phyloP scores from a whole-genome alignment of 2,329 filamentous ascomycete genomes.

The Paecilomyces sp. region DNA sequence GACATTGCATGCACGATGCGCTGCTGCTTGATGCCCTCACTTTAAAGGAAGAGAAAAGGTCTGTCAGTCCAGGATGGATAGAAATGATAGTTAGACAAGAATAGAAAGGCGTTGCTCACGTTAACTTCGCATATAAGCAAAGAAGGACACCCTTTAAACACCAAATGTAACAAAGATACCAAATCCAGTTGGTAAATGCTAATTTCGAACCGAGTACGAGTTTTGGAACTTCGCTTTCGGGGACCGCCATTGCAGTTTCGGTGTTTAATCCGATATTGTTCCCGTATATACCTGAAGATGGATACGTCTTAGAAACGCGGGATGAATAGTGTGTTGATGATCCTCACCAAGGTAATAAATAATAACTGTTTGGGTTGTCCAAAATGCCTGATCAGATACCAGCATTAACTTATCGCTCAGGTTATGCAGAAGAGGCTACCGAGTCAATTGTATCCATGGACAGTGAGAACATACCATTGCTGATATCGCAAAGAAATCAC shows the following conservation, averaged over 20 bases:
- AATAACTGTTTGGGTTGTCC: neutral
- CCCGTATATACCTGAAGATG: constrained; percentile 8
- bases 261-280: constrained; percentile 22
- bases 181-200: constrained; percentile 26
- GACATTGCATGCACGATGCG: constrained; percentile 14
- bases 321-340: neutral
- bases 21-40: constrained; percentile 18
- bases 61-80: neutral
- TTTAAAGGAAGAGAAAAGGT: neutral
- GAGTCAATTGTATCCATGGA: no score
- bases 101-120: constrained; percentile 9
- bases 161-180: constrained; percentile 27
- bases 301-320: neutral
- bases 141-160: constrained; percentile 24
- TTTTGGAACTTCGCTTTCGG: constrained; percentile 13
- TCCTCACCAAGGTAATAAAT: neutral
- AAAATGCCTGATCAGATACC: neutral
- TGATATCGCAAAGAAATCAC: constrained; percentile 11
- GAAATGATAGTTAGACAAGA: neutral
- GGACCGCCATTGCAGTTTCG: constrained; percentile 17
- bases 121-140: constrained; percentile 22
- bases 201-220: constrained; percentile 22
- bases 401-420: constrained; percentile 6
- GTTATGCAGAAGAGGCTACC: no score
- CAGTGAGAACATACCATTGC: constrained; percentile 8